phyloP scores from a whole-genome alignment of 495 filamentous ascomycete species.

The Echria macrotheca region DNA sequence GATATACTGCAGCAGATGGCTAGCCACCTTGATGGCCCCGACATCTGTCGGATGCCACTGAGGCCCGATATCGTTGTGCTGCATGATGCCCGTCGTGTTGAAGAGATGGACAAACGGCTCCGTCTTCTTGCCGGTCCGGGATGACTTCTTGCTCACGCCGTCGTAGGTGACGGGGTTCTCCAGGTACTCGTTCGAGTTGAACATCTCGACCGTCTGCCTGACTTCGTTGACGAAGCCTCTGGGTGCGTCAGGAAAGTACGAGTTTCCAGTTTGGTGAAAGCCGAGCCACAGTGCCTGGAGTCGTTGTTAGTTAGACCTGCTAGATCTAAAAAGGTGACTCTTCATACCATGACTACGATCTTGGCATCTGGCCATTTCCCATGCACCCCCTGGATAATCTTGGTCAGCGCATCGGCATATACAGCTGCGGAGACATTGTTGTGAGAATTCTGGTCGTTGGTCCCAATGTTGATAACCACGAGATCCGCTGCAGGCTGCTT shows the following conservation, averaged over 20 bases:
- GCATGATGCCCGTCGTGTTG: conserved; percentile 60
- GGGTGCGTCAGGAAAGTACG: conserved; percentile 43
- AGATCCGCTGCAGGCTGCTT: conserved; percentile 58
- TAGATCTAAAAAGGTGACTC: conserved; percentile 1
- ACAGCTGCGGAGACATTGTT: conserved; percentile 52
- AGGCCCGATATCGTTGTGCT: conserved; percentile 65
- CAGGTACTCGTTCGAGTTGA: conserved; percentile 47
- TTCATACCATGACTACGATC: conserved; percentile 54
- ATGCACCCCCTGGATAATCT: conserved; percentile 57
- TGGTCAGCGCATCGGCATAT: conserved; percentile 53
- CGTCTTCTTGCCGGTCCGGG: conserved; percentile 24
- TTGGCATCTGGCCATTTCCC: conserved; percentile 56
- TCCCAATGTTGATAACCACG: conserved; percentile 63
- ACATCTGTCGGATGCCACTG: conserved; percentile 62
- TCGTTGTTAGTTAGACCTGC: neutral
- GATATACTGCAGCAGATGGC: conserved; percentile 57
- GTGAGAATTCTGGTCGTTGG: conserved; percentile 56
- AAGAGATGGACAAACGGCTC: conserved; percentile 62
- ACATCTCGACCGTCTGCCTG: conserved; percentile 49
- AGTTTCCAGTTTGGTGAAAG: conserved; percentile 50
- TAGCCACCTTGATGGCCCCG: conserved; percentile 62
- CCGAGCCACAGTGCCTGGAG: conserved; percentile 57
- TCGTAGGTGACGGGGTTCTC: conserved; percentile 38
- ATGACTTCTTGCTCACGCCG: conserved; percentile 37
- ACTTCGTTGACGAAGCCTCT: conserved; percentile 50